These are phyloP conservation scores for Chlamydomonas schloesseri DNA, from an alignment of 139 green algal genomes.

Conservation along the genomic window DNA sequence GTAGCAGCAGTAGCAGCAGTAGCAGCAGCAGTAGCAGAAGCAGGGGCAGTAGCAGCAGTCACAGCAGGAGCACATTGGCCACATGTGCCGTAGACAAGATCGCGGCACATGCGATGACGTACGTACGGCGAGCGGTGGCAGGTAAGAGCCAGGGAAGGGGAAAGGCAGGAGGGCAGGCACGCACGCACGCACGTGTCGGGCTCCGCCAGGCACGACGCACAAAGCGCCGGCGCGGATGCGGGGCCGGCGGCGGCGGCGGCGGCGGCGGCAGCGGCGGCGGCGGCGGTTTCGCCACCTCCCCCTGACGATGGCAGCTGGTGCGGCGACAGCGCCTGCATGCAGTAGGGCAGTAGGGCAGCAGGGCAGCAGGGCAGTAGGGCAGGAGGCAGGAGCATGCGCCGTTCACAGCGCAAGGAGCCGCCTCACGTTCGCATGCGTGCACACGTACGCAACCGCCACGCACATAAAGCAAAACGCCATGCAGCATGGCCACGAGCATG, in stretches of 20 bases:
- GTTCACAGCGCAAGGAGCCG: no score
- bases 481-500: no score
- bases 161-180: no score
- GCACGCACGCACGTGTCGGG: constrained; percentile 8
- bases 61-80: not conserved
- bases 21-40: not conserved
- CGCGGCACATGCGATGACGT: no score
- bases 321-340: no score
- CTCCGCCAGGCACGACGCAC: constrained; percentile 48
- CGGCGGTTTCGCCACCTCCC: no score
- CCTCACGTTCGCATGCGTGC: no score
- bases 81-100: not conserved
- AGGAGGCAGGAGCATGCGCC: not conserved
- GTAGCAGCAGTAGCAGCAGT: not conserved
- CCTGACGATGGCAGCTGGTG: not conserved
- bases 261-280: not conserved
- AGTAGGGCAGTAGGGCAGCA: not conserved
- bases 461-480: no score
- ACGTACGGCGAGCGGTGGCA: no score
- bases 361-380: not conserved
- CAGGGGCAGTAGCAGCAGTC: not conserved
- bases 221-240: constrained; percentile 55
- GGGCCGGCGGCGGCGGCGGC: not conserved
- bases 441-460: no score
- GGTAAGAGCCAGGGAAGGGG: no score